phyloP scores from a whole-genome alignment of 495 filamentous ascomycete species.

The Aspergillus ellipticus region DNA sequence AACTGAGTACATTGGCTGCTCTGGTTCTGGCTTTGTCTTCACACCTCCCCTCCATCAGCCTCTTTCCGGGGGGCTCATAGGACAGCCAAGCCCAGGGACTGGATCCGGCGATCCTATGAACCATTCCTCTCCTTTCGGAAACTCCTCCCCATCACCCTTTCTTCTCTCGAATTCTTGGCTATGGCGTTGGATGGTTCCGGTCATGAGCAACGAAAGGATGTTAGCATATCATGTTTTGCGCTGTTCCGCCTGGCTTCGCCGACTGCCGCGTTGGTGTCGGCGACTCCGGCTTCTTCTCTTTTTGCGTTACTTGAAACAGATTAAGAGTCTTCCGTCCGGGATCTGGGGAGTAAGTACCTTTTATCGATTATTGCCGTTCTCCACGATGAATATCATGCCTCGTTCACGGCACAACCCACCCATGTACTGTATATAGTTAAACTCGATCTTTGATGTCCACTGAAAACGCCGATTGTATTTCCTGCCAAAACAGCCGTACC shows the following conservation, averaged over 20 bases:
- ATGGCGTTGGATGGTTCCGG: conserved; percentile 12
- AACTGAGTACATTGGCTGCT: conserved; percentile 7
- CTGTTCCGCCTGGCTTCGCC: conserved; percentile 3
- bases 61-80: no score
- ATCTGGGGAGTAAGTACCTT: background rate
- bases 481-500: conserved; percentile 9
- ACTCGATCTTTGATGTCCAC: background rate
- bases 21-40: background rate
- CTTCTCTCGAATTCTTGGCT: conserved; percentile 2
- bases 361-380: background rate
- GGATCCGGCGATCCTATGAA: background rate
- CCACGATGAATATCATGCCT: conserved; percentile 2
- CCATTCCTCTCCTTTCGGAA: background rate
- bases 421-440: conserved; percentile 7
- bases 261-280: background rate
- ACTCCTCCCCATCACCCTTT: background rate
- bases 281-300: background rate
- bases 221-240: conserved; percentile 13
- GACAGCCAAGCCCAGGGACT: background rate
- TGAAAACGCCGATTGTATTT: no score
- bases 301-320: background rate
- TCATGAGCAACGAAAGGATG: conserved; percentile 22
- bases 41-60: background rate
- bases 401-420: conserved; percentile 4
- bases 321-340: background rate